Base-by-base conservation (phyloP, 164 flowering plant genomes). In the Vitis riparia region DNA sequence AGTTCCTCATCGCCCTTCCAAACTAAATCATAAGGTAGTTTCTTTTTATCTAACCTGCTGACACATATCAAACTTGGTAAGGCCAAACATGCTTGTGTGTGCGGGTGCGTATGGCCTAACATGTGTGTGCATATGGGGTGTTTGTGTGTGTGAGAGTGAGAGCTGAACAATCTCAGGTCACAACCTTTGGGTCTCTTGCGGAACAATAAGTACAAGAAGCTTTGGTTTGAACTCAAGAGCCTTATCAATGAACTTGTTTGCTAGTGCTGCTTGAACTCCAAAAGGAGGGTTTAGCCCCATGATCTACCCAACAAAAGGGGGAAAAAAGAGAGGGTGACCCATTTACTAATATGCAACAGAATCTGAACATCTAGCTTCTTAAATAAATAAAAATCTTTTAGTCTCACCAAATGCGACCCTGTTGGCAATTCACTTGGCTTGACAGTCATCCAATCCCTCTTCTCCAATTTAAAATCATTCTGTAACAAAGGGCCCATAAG, bases 251-350 rank as follows among this genome's bases (percentile, higher is more conserved):
- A 89, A 93, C 80, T 81, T 73, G 82, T 93, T 90, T 12, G 97
- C 99, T 60, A 88, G 80, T 47, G 80, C 57, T 16, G 89, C 88
- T 63, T 86, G 83, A 6, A 84, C 80, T 57, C 98, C 98, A 77
- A 95, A 93, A 30, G 98, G 99, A 61, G 98, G 97, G 79, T 89
- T 93, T 55, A 95, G 80, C 12, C 94, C 98, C 89, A 95, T 90
- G 60, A 95, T 81, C 98, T 95, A 75, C 14, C 47, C 71, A 63
- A 37, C 44, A 51, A 29, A 69, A 71, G 23, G 51, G 76, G 55
- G 11, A 59, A 30, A 11, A 72, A 2, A 16, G 29, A 55, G n/a
- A 62, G 47, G 48, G 37, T 13, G 68, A 55, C 10, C 16, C 17
- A 37, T 23, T 9, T 30, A 9, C 14, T 60, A 63, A 52, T 32